Evolutionary conservation across 2,329 filamentous ascomycete genomes (phyloP).

Genomic region (Pyricularia pennisetigena): DNA sequence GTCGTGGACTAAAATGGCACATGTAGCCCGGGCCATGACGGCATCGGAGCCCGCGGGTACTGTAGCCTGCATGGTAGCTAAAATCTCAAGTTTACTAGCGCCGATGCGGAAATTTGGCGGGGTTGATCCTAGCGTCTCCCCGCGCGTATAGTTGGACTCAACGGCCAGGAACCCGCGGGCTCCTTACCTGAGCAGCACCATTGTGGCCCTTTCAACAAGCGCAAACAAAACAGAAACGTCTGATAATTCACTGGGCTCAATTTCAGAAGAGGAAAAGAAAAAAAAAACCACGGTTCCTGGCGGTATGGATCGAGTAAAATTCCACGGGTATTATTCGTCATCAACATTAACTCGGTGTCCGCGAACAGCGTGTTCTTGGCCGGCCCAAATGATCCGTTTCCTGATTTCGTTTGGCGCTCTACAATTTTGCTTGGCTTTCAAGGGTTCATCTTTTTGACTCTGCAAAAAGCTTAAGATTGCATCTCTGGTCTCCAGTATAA

Average conservation of each 20-base stretch:
- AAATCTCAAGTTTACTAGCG: too few species aligned
- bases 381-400: background rate
- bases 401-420: background rate
- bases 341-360: background rate
- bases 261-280: background rate
- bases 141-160: background rate
- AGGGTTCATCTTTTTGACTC: background rate
- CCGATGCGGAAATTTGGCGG: background rate
- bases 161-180: background rate
- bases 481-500: too few species aligned
- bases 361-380: background rate
- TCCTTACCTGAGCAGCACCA: background rate
- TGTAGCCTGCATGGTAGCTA: too few species aligned
- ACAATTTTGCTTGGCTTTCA: background rate
- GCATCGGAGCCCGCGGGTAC: background rate
- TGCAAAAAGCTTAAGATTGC: too few species aligned
- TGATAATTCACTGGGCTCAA: too few species aligned
- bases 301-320: background rate
- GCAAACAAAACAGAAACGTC: too few species aligned
- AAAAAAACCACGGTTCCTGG: background rate
- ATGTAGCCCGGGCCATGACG: too few species aligned
- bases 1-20: background rate
- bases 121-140: background rate
- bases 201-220: too few species aligned
- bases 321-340: background rate